Evolutionary conservation across 2,329 filamentous ascomycete genomes (phyloP).

Genomic region (Cladosporium phlei): DNA sequence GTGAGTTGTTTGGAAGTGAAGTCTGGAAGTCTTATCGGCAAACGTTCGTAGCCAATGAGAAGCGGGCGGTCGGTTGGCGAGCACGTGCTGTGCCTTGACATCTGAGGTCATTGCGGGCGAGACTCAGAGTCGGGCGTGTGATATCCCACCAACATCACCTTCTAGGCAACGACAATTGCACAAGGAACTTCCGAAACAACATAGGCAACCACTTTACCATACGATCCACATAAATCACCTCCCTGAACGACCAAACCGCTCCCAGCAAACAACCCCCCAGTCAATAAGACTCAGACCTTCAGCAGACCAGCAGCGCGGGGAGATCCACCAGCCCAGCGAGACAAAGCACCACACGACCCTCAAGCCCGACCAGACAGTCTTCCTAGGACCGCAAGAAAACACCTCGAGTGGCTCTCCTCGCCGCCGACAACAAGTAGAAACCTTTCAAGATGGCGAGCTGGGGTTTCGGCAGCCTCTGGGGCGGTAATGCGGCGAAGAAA

Average conservation of each 20-base stretch:
- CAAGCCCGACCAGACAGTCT: neutral
- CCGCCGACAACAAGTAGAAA: neutral
- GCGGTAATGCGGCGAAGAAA: constrained; percentile 78
- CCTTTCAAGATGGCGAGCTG: constrained; percentile 34
- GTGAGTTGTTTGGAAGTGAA: too few relatives aligned
- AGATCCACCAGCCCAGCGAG: neutral
- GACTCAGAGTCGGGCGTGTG: constrained; percentile 1
- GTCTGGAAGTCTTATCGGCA: too few relatives aligned
- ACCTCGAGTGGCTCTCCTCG: constrained; percentile 2
- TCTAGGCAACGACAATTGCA: neutral
- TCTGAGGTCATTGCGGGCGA: neutral
- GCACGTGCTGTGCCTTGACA: constrained; percentile 6
- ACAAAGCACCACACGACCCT: neutral
- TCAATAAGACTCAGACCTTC: constrained; percentile 10
- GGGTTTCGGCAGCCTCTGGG: constrained; percentile 68
- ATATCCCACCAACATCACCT: constrained; percentile 5
- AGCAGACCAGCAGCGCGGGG: constrained; percentile 1
- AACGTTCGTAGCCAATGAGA: constrained; percentile 1
- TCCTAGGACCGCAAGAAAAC: neutral
- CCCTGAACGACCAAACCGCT: neutral
- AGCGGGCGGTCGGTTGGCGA: neutral
- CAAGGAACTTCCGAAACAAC: neutral
- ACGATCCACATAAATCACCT: neutral
- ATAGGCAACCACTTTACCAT: neutral
- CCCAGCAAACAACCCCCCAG: constrained; percentile 2